Base-by-base conservation (phyloP, 306 rosid species). In the Trifolium repens region DNA sequence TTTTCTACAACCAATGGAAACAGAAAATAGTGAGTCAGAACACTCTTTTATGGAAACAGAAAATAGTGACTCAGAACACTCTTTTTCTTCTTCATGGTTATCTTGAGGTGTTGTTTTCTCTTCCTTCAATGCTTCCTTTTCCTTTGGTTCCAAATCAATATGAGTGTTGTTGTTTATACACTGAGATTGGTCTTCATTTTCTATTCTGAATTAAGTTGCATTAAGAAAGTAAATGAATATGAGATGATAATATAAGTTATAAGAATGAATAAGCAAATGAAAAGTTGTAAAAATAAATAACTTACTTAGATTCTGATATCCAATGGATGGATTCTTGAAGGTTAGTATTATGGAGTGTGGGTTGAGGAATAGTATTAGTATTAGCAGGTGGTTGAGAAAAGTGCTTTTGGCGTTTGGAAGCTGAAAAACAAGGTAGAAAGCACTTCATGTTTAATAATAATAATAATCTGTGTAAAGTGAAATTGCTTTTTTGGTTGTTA, bases 351-450 rank as follows among this genome's bases (percentile, higher is more conserved):
- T 70, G 83, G 77, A 82, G 66, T 17, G 74, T 57, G 52, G 65
- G 59, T 63, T 74, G 66, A 11, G 40, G 5, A 4, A 4, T 3
- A 7, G 42, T 39, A 39, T 1, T 13, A 43, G 17, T 6, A 66
- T 24, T 10, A 40, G 71, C 2, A 26, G 64, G 37, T 5, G 64
- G 37, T 5, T 58, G 1, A 40, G 55, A 72, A n/a, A 16, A 42
- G 71, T 43, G 85, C 14, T 78, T 85, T 42, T 24, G 42, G 37
- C 72, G 78, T 84, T 85, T 87, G 40, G 79, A 74, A 76, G 62
- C 3, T 8, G 74, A 14, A 61, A 89, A 87, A 14, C 91, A 89
- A 66, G 81, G 54, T 44, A 42, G 82, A 89, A 87, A 87, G 90
- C 90, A 82, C 67, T 39, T 83, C 97, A 85, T 91, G 2, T 86